These are phyloP conservation scores for Telopea speciosissima DNA, from an alignment of 177 flowering plant genomes.

Conservation along the genomic window DNA sequence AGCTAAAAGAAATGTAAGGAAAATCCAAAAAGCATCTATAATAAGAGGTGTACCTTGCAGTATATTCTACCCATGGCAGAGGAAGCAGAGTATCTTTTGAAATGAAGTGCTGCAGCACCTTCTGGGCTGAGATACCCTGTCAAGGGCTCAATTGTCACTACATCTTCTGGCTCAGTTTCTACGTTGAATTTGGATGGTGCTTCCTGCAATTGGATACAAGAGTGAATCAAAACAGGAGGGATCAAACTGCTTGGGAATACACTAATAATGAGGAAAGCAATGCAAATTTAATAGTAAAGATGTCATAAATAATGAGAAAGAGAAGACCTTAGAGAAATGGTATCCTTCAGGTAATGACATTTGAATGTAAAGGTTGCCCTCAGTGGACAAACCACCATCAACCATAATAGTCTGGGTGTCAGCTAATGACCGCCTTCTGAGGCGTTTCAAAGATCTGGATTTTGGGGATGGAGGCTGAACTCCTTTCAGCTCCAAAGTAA, in stretches of 20 bases:
- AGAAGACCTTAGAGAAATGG: conserved; percentile 90
- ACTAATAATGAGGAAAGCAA: not conserved
- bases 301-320: conserved; percentile 7
- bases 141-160: conserved; percentile 47
- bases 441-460: conserved; percentile 69
- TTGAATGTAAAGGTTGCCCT: conserved; percentile 54
- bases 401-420: conserved; percentile 46
- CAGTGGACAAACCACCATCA: conserved; percentile 53
- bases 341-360: conserved; percentile 75
- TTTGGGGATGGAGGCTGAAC: conserved; percentile 73
- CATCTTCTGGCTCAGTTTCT: conserved; percentile 68
- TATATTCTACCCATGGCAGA: conserved; percentile 50
- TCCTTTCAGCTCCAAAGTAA: conserved; percentile 82
- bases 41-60: conserved; percentile 65
- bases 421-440: conserved; percentile 55
- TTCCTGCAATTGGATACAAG: conserved; percentile 49
- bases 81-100: conserved; percentile 54
- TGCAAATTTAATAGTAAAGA: not conserved
- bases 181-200: conserved; percentile 78
- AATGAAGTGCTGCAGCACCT: conserved; percentile 63
- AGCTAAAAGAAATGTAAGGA: not conserved
- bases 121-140: conserved; percentile 68
- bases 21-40: not conserved
- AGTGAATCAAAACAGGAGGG: not conserved
- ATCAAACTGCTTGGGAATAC: not conserved